Evolutionary conservation across 257 asterid species (phyloP).

Genomic region (Fraxinus anomala): DNA sequence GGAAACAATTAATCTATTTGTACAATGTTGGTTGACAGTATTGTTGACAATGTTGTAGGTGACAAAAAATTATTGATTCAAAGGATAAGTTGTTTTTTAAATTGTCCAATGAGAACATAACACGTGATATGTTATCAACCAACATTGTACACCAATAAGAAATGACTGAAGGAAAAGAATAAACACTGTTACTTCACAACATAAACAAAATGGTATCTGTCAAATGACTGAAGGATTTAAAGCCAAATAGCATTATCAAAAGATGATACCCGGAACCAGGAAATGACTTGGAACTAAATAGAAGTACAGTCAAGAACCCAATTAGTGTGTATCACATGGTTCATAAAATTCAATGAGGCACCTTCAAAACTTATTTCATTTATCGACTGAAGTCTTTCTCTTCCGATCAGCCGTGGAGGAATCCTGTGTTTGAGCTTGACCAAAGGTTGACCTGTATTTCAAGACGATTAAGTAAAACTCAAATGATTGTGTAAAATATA

Average conservation of each 20-base stretch:
- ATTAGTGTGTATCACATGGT: neutral
- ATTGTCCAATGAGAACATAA: no score
- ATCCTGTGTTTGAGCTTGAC: constrained; percentile 59
- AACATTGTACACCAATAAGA: no score
- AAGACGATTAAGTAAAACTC: constrained; percentile 1
- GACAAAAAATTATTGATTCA: no score
- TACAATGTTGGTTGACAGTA: no score
- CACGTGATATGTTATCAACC: no score
- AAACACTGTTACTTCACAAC: neutral
- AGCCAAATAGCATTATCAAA: neutral
- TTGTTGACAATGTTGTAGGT: no score
- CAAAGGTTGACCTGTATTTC: constrained; percentile 59
- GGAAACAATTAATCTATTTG: no score
- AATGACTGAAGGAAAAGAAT: neutral
- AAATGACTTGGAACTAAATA: neutral
- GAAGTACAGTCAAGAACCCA: neutral
- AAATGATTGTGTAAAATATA: neutral
- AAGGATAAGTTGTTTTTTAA: no score
- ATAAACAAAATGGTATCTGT: neutral
- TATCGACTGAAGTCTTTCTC: constrained; percentile 40
- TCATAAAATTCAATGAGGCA: neutral
- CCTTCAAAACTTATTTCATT: neutral
- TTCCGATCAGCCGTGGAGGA: constrained; percentile 46
- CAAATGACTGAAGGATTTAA: neutral
- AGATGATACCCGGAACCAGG: neutral